These are phyloP conservation scores for Rhodotorula sp. DNA, from an alignment of 1,284 basidiomycete genomes.

Conservation along the genomic window DNA sequence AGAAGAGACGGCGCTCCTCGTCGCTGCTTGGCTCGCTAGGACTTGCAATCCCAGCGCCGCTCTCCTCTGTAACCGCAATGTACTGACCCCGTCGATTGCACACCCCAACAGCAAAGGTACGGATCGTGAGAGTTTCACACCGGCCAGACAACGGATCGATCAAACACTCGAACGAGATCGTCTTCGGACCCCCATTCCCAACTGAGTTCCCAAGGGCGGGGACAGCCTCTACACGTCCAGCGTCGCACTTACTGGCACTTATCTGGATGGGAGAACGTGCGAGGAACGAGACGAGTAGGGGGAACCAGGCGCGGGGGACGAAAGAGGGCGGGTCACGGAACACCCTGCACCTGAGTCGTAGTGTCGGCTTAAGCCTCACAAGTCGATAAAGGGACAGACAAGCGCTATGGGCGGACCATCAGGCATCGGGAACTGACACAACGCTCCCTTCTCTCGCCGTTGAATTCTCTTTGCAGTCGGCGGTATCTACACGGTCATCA, in stretches of 20 bases:
- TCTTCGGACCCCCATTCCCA: background rate
- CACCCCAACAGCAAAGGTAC: background rate
- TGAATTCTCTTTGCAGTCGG: constrained; percentile 62
- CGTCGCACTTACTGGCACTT: too few species aligned
- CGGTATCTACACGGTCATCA: constrained; percentile 99
- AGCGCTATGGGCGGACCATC: background rate
- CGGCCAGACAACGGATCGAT: background rate
- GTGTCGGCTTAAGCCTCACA: too few species aligned
- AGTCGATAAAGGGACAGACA: too few species aligned
- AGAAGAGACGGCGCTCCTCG: background rate
- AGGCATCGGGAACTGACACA: background rate
- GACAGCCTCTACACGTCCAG: too few species aligned
- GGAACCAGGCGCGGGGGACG: too few species aligned
- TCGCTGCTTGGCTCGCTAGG: background rate
- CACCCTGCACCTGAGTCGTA: too few species aligned
- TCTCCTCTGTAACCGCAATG: too few species aligned
- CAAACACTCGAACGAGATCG: background rate
- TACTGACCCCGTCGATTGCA: background rate
- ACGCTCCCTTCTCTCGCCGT: too few species aligned
- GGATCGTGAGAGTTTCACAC: background rate
- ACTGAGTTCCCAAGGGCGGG: too few species aligned
- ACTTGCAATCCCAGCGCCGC: background rate
- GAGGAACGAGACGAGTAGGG: too few species aligned
- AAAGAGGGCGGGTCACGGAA: too few species aligned
- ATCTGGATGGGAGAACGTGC: too few species aligned